Base-by-base conservation (phyloP, 2,329 filamentous ascomycete genomes). In the Paracamarosporium sp. region DNA sequence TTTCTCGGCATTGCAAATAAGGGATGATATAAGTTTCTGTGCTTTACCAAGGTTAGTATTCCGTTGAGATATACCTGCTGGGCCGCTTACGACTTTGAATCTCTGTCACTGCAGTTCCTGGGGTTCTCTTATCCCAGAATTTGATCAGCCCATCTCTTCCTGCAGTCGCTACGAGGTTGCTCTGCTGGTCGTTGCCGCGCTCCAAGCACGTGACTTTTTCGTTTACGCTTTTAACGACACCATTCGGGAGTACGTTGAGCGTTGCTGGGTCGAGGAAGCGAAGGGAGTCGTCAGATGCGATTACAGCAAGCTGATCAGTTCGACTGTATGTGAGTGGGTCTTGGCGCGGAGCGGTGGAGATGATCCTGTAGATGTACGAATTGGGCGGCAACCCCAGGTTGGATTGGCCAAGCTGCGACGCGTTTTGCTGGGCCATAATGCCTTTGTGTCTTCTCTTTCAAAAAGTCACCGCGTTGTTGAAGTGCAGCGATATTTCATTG, bases 201-300 rank as follows among this genome's bases (percentile, higher is more conserved):
- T 83, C 82, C 28, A 91, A 78, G 60, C 85, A 86, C 13, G 87
- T 88, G 63, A 92, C 78, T 59, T 89, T 89, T 5, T 83, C 81
- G 62, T 90, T 87, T 30, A 82, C 79, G 9, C 83, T 85, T 33
- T 74, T 71, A 46, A 86, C 76, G 8, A 78, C 77, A 50, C 80
- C 79, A 25, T 83, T 64, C 3, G 85, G 82, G 0, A 85, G 81
- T 3, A 80, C 71, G 53, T 80, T 80, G 24, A 93, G 79, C 24
- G 81, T 82, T 1, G 78, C 63, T 0, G 88, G 84, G 70, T 90
- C 83, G 62, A 93, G 84, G 17, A 91, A 76, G 27, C 86, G 84
- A 20, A 93, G 80, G n/a, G 81, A 83, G 75, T 91, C 86, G 76
- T 92, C 88, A 0, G 90, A 91, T 3, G 88, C 85, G 55, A 90